phyloP scores from a whole-genome alignment of 768 basidiomycete genomes.

The Butyriboletus loyo region DNA sequence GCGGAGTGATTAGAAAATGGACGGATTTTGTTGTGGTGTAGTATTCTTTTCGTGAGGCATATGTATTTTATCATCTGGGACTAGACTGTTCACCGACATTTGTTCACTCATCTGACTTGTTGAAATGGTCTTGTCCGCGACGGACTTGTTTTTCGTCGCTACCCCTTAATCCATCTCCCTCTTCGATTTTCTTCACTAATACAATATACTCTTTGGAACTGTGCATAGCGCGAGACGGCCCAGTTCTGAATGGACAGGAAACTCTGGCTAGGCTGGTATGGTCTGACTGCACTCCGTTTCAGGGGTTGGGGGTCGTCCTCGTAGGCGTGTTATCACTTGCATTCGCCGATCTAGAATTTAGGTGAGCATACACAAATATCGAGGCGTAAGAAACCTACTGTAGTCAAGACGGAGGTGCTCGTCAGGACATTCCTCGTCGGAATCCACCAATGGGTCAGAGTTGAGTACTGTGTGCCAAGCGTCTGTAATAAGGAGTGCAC shows the following conservation, averaged over 20 bases:
- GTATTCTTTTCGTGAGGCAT: conserved; percentile 24
- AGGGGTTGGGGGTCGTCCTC: conserved; percentile 57
- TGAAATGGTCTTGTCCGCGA: conserved; percentile 11
- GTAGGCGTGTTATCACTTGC: conserved; percentile 55
- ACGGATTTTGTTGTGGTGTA: conserved; percentile 26
- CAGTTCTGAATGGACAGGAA: neutral
- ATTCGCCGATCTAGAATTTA: conserved; percentile 51
- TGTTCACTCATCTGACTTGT: conserved; percentile 28
- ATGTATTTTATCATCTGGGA: conserved; percentile 36
- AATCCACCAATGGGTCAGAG: conserved; percentile 71
- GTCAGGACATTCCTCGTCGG: conserved; percentile 68
- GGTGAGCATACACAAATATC: conserved; percentile 7
- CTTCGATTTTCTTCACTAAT: conserved; percentile 19
- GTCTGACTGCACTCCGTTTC: conserved; percentile 34
- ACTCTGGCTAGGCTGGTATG: conserved; percentile 4
- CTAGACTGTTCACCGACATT: conserved; percentile 31
- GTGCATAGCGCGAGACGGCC: conserved; percentile 15
- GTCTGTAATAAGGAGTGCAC: conserved; percentile 40
- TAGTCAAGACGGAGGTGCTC: conserved; percentile 66
- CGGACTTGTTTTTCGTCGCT: conserved; percentile 10
- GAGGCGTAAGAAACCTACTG: conserved; percentile 35
- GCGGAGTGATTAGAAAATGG: conserved; percentile 54
- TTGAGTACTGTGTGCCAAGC: conserved; percentile 68
- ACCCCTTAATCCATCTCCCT: conserved; percentile 6
- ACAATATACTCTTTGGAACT: conserved; percentile 25